These are phyloP conservation scores for Ophiocordyceps camponoti-rufipedis DNA, from an alignment of 2,329 filamentous ascomycete species.

Conservation along the genomic window DNA sequence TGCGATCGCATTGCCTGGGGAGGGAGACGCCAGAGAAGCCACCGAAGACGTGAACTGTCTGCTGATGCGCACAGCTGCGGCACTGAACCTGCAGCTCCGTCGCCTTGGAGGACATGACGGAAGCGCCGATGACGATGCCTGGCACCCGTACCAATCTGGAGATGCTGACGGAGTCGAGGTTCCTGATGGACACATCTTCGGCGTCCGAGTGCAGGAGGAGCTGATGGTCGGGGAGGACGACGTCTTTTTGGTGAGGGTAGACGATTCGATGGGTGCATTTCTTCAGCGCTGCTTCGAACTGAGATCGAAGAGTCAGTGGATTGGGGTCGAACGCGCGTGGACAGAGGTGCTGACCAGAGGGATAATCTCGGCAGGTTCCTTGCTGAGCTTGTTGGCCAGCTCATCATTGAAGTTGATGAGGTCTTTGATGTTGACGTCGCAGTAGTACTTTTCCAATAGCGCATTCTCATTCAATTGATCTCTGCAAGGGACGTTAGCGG, in stretches of 20 bases:
- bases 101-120: constrained; percentile 90
- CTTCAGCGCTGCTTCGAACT: constrained; percentile 85
- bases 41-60: constrained; percentile 55
- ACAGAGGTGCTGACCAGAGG: constrained; percentile 46
- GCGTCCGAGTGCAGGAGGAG: constrained; percentile 86
- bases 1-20: constrained; percentile 56
- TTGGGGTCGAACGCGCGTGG: background rate
- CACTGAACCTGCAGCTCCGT: constrained; percentile 76
- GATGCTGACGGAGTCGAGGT: constrained; percentile 82
- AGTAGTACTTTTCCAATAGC: constrained; percentile 82
- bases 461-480: constrained; percentile 94
- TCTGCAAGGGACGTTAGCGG: constrained; percentile 27
- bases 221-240: constrained; percentile 74
- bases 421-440: constrained; percentile 90
- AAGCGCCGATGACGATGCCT: constrained; percentile 93
- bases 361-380: constrained; percentile 82
- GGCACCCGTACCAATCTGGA: constrained; percentile 91
- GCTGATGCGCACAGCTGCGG: constrained; percentile 60
- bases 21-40: constrained; percentile 80
- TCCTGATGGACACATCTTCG: constrained; percentile 80
- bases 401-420: constrained; percentile 94
- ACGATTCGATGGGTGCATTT: constrained; percentile 88
- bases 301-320: background rate
- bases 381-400: constrained; percentile 73
- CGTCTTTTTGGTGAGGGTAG: constrained; percentile 52